Evolutionary conservation across 2,329 filamentous ascomycete species (phyloP), one percentile per base, ranked within the genome.

Genomic region (Trichoderma asperellum): DNA sequence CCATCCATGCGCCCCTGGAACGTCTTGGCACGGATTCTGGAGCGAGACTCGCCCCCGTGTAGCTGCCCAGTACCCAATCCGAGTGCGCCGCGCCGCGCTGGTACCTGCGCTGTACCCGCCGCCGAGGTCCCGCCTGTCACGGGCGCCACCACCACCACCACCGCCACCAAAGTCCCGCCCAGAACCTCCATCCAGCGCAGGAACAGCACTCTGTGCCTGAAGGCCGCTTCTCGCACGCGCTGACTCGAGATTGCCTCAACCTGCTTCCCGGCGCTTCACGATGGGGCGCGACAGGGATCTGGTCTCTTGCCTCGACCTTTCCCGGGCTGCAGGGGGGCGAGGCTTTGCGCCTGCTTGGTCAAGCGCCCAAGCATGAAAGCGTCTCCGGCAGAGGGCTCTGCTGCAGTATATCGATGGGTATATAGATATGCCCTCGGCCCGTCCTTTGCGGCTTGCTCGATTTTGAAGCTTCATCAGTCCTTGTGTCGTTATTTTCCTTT

Each of bases 371-470:
- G 49, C 47, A 49, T 49, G 60, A 34, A 53, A 66, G 63, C 32
- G 40, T 43, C 56, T 60, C 57, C 55, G n/a, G 34, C 55, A 40
- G 43, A 40, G 18, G 32, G 34, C 49, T 49, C 29, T 24, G 24
- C 24, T 24, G 24, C 3, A 3, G 24, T 24, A 24, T 24, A 24
- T 24, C 24, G 24, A 72, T 70, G 70, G 40, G 74, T 77, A 77
- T 77, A 77, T 77, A 77, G 75, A 68, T 73, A 69, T 71, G 69
- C 72, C 70, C 37, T 58, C 70, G 24, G 35, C 40, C 60, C 59
- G 49, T 21, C 27, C 27, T 21, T 49, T 35, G 43, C 18, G 8
- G 40, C 32, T 53, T 16, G 34, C 27, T 68, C 59, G 24, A 11
- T 57, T 40, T 27, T 24, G 10, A 43, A 53, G 56, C 16, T 59